These are phyloP conservation scores for Caloboletus inedulis DNA, from an alignment of 1,284 basidiomycete species.

Conservation along the genomic window DNA sequence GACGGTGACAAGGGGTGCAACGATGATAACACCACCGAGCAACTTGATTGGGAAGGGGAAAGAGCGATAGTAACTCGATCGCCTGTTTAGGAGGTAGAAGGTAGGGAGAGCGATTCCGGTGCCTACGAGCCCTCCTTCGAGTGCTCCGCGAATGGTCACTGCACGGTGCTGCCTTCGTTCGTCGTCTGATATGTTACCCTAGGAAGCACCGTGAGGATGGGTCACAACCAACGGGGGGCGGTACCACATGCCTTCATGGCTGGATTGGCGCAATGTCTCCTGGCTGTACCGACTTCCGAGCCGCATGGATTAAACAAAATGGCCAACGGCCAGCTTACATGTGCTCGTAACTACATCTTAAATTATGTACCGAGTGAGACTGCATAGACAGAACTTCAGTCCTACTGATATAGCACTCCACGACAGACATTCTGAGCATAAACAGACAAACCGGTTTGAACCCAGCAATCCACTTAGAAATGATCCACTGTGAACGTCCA, in stretches of 20 bases:
- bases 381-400: neutral
- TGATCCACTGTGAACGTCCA: constrained; percentile 96
- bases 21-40: constrained; percentile 64
- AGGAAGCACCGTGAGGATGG: neutral
- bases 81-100: constrained; percentile 56
- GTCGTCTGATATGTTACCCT: constrained; percentile 43
- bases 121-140: constrained; percentile 59
- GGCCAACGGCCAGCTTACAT: constrained; percentile 5
- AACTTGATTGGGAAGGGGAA: constrained; percentile 76
- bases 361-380: constrained; percentile 6
- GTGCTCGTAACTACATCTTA: constrained; percentile 9
- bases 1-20: constrained; percentile 70
- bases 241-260: constrained; percentile 22
- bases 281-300: constrained; percentile 1
- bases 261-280: constrained; percentile 1
- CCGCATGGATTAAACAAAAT: neutral
- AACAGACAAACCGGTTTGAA: neutral
- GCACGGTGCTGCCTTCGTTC: constrained; percentile 50
- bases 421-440: neutral
- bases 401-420: constrained; percentile 15
- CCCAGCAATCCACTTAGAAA: constrained; percentile 50
- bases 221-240: neutral
- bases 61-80: constrained; percentile 60
- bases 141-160: constrained; percentile 57
- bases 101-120: constrained; percentile 51